A percentile compares a stretch with the other conserved stretches of the same genome.
Conservation (phyloP, 2,329 filamentous ascomycete genomes). For the Hypoxylon sp. region DNA sequence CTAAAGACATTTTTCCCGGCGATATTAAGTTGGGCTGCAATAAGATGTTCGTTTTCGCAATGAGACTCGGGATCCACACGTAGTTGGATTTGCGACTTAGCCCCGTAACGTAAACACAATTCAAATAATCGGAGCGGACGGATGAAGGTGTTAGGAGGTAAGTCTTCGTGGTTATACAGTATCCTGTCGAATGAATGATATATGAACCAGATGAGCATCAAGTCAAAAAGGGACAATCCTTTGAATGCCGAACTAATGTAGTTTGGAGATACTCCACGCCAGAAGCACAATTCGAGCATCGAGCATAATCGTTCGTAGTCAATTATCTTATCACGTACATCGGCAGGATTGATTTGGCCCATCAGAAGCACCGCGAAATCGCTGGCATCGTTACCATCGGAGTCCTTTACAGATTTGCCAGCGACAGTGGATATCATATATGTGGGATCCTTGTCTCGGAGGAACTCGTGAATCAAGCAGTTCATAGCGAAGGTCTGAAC, state of each 20-base stretch:
- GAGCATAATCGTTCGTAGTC: conserved; percentile 21
- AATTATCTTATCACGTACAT: not conserved
- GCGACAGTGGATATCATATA: not conserved
- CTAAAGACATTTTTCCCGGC: not conserved
- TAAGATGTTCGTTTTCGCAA: not conserved
- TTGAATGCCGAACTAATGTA: not conserved
- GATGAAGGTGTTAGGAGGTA: not conserved
- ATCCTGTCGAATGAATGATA: not conserved
- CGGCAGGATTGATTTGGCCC: not conserved
- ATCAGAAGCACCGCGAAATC: conserved; percentile 10
- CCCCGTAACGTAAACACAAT: conserved; percentile 23
- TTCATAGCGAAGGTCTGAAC: not conserved
- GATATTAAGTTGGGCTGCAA: not conserved
- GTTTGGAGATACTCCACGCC: conserved; percentile 15
- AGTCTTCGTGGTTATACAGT: not conserved
- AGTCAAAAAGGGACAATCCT: conserved; percentile 12
- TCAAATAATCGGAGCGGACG: conserved; percentile 17
- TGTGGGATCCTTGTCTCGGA: not conserved
- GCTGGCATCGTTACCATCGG: not conserved
- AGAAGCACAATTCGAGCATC: conserved; percentile 26
- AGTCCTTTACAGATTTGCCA: not conserved
- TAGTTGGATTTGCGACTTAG: conserved; percentile 15
- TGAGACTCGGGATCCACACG: not conserved
- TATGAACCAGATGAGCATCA: conserved; percentile 14
- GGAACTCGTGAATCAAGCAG: conserved; percentile 4